Base-by-base conservation (phyloP, 768 basidiomycete genomes). In the Lanmaoa rubissima region DNA sequence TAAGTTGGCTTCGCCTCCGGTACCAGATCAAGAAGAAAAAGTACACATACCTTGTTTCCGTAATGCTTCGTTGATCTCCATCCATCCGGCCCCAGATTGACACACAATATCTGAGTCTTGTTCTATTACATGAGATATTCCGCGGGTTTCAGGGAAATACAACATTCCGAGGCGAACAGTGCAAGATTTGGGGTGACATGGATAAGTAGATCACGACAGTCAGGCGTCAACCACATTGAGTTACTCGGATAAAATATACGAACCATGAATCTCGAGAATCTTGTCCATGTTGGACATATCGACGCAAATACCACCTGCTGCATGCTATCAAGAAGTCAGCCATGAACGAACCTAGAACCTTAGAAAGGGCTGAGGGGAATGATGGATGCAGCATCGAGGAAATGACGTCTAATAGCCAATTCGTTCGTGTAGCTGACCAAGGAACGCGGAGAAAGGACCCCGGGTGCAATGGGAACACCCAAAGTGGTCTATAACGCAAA, bases 231-330 rank as follows among this genome's bases (percentile, higher is more conserved):
- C 3, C 14, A 21, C 26, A 7, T 46, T 28, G 40, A 40, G 10
- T 12, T 21, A 42, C 39, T 43, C 9, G 4, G 11, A 45, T 2
- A 26, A 47, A 48, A 46, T 7, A 39, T 10, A 65, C 75, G 32
- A 57, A 87, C 88, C 86, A 64, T 92, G 81, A 44, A 94, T 85
- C 42, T 79, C 80, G 5, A 95, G 62, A 49, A 95, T 88, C 51
- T 80, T 78, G 68, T 93, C 80, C 94, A 97, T 96, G 9, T 74
- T 69, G 1, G 82, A 83, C 73, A 94, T 73, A 65, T 94, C 90
- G 16, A 95, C 74, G 55, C 89, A 93, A 41, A 96, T 92, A 0
- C 91, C 86, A 11, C 86, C 86, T 10, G 57, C 45, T 32, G 51
- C 46, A 50, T 61, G 61, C 67, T 68, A 46, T 43, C 17, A 28